Evolutionary conservation across 129 eudicot genomes (phyloP), one percentile per base, ranked within the genome.

Genomic region (Pulicaria dysenterica): DNA sequence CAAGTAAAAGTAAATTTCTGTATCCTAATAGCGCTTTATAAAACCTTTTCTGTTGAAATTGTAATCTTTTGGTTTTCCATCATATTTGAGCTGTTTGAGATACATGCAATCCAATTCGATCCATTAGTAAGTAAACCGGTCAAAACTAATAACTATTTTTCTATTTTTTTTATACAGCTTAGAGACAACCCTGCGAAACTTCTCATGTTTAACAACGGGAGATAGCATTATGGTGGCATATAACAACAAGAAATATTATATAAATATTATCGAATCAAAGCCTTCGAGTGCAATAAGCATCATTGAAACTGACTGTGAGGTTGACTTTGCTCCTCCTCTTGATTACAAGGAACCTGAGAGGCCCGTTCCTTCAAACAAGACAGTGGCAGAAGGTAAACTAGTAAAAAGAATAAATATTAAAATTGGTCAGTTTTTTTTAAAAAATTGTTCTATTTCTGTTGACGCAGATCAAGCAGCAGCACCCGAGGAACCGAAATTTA

Each of bases 231-330:
- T 92, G 97, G 93, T 92, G 75, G 96, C 97, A 10, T 87, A 88
- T 77, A 91, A 91, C 73, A 85, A 91, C 80, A 91, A 85, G 68
- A 88, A 85, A 73, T 92, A 92, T 61, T 92, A 92, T 71, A 92
- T 92, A 34, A 92, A 92, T 79, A 92, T 92, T 41, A 76, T 89
- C 7, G 97, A 92, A 85, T 72, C 97, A 44, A 89, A 86, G 77
- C 96, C 97, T 73, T 70, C 96, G 7, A 62, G 81, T 75, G 97
- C 96, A 5, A 89, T 92, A 44, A 86, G 81, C 37, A 92, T 92
- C 65, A 92, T 92, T 12, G 96, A 92, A 76, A 92, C 96, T 3
- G 97, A 92, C 85, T 92, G 97, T 75, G 97, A 92, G 85, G 97
- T 92, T 56, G 97, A 92, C 78, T 92, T 92, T 73, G 97, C 97